Conservation (phyloP, 148 eudicot genomes). For the Rhododendron ferrugineum region DNA sequence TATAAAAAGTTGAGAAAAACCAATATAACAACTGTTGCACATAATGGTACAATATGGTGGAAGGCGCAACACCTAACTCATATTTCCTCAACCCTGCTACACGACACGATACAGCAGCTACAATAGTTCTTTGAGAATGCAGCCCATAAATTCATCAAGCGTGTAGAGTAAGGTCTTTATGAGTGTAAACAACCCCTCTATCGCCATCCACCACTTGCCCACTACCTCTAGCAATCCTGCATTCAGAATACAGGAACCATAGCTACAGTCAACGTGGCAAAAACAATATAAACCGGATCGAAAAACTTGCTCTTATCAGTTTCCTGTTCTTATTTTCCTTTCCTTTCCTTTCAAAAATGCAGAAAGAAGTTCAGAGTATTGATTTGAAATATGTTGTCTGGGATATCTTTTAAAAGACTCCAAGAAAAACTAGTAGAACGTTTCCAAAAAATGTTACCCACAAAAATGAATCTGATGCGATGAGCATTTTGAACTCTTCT, state of each 20-base stretch:
- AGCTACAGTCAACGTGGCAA: not conserved
- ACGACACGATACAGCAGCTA: not conserved
- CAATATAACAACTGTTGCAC: not conserved
- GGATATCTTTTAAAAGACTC: not conserved
- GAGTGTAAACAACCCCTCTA: slow-evolving; percentile 74
- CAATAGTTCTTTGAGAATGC: not conserved
- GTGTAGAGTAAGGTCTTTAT: slow-evolving; percentile 48
- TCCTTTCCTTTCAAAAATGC: not conserved
- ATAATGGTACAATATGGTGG: not conserved
- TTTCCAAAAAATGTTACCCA: not conserved
- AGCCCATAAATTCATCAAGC: slow-evolving; percentile 13
- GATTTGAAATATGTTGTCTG: not conserved
- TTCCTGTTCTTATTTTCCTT: not conserved
- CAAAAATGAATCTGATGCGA: not conserved
- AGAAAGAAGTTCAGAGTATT: not conserved
- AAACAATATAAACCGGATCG: not conserved
- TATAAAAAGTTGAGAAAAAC: not conserved
- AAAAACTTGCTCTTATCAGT: not conserved
- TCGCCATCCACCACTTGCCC: slow-evolving; percentile 87
- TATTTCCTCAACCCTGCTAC: not conserved
- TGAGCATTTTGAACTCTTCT: not conserved
- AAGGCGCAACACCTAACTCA: not conserved
- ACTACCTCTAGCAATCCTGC: slow-evolving; percentile 78
- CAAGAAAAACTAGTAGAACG: not conserved
- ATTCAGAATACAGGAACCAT: not conserved